A percentile compares a stretch with the other conserved stretches of the same genome.
These are phyloP conservation scores for Termitomyces sp. DNA, from an alignment of 1,284 basidiomycete genomes.

Conservation along the genomic window DNA sequence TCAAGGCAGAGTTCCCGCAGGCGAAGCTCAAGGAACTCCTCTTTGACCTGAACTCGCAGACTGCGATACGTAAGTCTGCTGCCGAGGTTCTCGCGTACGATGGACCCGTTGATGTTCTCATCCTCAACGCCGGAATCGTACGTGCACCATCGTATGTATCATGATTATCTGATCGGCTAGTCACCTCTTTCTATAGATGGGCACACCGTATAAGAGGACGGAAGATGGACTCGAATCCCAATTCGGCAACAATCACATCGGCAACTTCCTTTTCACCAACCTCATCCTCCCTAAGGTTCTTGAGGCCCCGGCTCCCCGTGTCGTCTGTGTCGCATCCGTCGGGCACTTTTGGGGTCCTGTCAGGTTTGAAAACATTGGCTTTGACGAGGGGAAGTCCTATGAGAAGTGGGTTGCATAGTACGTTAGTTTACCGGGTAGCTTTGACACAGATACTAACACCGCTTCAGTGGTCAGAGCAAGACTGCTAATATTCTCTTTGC, in stretches of 20 bases:
- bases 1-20: slow-evolving; percentile 6
- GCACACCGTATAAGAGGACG: slow-evolving; percentile 5
- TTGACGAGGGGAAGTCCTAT: slow-evolving; percentile 8
- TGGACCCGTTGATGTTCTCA: slow-evolving; percentile 11
- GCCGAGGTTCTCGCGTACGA: slow-evolving; percentile 11
- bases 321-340: slow-evolving; percentile 8
- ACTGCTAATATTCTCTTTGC: slow-evolving; percentile 15
- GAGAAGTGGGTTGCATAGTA: slow-evolving; percentile 10
- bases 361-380: slow-evolving; percentile 10
- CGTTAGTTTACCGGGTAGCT: not conserved
- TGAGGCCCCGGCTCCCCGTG: slow-evolving; percentile 2
- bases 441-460: not conserved
- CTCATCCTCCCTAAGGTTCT: slow-evolving; percentile 12
- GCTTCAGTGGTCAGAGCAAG: slow-evolving; percentile 13
- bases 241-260: slow-evolving; percentile 14
- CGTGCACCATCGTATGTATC: not conserved
- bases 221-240: slow-evolving; percentile 11
- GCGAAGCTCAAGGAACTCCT: slow-evolving; percentile 9
- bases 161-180: not conserved
- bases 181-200: slow-evolving; percentile 3
- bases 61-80: slow-evolving; percentile 8
- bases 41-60: slow-evolving; percentile 11
- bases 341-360: slow-evolving; percentile 11
- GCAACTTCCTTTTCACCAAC: slow-evolving; percentile 16
- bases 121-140: slow-evolving; percentile 13